Base-by-base conservation (phyloP, 1,139 yeast species). In the Lipomyces yarrowii region DNA sequence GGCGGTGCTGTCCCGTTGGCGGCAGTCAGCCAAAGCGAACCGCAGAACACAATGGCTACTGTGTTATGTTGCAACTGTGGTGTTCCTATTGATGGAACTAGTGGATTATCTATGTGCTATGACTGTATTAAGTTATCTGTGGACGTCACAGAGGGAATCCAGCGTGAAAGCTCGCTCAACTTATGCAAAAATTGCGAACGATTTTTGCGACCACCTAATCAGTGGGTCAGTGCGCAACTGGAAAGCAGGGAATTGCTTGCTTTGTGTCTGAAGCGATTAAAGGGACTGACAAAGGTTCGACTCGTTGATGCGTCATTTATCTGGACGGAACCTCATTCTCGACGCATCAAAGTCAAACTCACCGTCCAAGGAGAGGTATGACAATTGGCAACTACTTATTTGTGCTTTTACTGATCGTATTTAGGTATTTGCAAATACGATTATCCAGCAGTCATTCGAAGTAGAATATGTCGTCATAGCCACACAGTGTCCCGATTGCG, bases 251-350 rank as follows among this genome's bases (percentile, higher is more conserved):
- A 94, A 77, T 83, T 96, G 62, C 81, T 94, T 71, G 98, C 99
- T 0, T 80, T 96, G 62, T 90, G 98, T 82, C 82, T 94, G 73
- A 87, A 96, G 78, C 86, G 96, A 77, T 83, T 96, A 72, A 91
- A 89, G 74, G 99, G 99, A 64, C 83, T 96, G 72, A 88, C 86
- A 71, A 92, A 91, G 68, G 96, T 93, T 61, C 84, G 99, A 72
- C 83, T 94, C 68, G 87, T 93, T 42, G 99, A 96, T 80, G 99
- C 99, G 6, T 86, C 93, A 3, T 94, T 94, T 74, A 87, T 94
- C 70, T 94, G 99, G 99, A 94, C 99, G 0, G 99, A 94, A 79
- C 99, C 99, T 1, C 99, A 94, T 78, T 93, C 98, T 35, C 87
- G 99, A 78, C 88, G 99, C 83, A 86, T 94, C 71, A 86, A 93